Conservation (phyloP, 2,329 filamentous ascomycete genomes). For the Penicillium palitans region DNA sequence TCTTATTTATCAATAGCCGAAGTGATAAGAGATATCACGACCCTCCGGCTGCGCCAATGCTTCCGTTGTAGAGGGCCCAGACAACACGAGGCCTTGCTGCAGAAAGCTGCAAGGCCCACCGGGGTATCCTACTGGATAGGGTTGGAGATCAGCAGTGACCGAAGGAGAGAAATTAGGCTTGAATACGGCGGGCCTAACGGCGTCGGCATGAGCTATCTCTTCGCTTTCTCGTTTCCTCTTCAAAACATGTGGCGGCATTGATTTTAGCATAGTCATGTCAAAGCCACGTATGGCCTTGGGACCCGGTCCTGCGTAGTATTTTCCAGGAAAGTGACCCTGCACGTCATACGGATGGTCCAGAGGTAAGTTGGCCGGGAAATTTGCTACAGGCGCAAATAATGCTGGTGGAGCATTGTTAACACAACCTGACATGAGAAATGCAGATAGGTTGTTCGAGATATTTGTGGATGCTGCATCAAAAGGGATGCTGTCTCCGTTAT, state of each 20-base stretch:
- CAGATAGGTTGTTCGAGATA: background rate
- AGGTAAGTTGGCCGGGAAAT: background rate
- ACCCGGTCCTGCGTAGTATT: slow-evolving; percentile 3
- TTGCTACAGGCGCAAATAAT: background rate
- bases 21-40: too few relatives aligned
- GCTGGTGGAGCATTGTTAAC: background rate
- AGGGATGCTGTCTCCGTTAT: slow-evolving; percentile 5
- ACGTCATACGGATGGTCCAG: background rate
- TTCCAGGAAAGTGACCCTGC: slow-evolving; percentile 1
- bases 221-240: slow-evolving; percentile 19
- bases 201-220: background rate
- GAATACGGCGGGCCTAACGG: background rate
- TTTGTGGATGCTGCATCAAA: background rate
- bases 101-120: too few relatives aligned
- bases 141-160: background rate
- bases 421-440: background rate
- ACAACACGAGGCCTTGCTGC: too few relatives aligned
- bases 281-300: background rate
- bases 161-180: background rate
- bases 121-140: too few relatives aligned
- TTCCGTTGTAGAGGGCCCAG: too few relatives aligned
- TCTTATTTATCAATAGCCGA: too few relatives aligned
- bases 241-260: slow-evolving; percentile 13
- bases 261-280: background rate
- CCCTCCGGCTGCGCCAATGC: too few relatives aligned